Evolutionary conservation across 805 yeast species (phyloP).

Genomic region (Starmera dryadoides): DNA sequence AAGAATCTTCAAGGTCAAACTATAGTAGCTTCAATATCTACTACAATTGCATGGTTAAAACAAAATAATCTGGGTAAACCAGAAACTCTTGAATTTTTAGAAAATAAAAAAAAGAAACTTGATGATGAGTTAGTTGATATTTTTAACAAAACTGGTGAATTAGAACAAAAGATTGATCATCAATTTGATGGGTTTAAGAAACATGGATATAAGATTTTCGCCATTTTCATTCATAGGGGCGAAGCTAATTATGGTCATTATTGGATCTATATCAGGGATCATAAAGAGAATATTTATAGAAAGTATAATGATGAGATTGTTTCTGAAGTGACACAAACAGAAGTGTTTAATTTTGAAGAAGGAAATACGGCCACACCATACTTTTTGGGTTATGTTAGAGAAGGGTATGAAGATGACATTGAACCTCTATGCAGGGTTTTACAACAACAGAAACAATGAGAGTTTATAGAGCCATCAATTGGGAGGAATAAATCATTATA

Average conservation of each 20-base stretch:
- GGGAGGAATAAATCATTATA: too few species aligned
- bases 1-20: constrained; percentile 45
- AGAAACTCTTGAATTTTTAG: constrained; percentile 41
- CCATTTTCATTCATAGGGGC: constrained; percentile 91
- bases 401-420: constrained; percentile 46
- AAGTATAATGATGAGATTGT: constrained; percentile 95
- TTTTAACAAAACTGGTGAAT: constrained; percentile 31
- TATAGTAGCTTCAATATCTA: constrained; percentile 42
- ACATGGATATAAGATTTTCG: constrained; percentile 78
- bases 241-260: constrained; percentile 96
- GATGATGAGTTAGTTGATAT: constrained; percentile 37
- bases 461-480: too few species aligned
- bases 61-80: constrained; percentile 33
- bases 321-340: constrained; percentile 63
- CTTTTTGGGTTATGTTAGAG: constrained; percentile 75
- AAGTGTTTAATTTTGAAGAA: constrained; percentile 57
- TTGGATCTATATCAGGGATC: constrained; percentile 89
- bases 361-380: constrained; percentile 92
- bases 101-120: constrained; percentile 37
- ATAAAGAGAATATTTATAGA: constrained; percentile 58
- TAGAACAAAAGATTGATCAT: constrained; percentile 42
- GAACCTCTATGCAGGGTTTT: constrained; percentile 56
- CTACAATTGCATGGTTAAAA: constrained; percentile 51
- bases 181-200: constrained; percentile 58
- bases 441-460: too few species aligned